Conservation (phyloP, 139 green algal genomes). For the Micractinium sp. region DNA sequence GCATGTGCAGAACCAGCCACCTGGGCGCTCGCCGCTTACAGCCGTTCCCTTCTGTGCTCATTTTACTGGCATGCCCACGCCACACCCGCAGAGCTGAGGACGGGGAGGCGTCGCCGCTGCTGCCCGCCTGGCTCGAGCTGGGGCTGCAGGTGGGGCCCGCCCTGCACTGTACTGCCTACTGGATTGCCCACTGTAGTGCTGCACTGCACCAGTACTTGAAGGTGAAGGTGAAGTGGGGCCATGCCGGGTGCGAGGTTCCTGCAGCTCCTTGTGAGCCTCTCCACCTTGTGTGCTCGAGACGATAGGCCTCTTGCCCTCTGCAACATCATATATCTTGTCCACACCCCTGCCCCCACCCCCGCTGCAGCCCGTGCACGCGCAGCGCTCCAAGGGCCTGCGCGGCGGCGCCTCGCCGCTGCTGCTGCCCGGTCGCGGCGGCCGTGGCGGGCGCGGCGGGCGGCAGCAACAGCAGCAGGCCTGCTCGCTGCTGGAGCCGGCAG, state of each 20-base stretch:
- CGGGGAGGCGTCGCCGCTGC: conserved; percentile 67
- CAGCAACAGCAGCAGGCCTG: background rate
- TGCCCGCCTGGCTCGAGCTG: conserved; percentile 83
- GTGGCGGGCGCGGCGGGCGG: background rate
- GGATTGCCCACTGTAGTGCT: background rate
- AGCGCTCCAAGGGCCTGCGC: conserved; percentile 32
- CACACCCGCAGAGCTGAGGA: conserved; percentile 25
- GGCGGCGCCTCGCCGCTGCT: conserved; percentile 65
- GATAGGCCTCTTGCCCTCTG: background rate
- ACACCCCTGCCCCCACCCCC: no score
- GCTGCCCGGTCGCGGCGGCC: conserved; percentile 47
- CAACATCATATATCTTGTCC: background rate
- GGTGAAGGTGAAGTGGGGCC: no score
- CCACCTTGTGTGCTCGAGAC: no score
- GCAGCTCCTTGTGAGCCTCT: no score
- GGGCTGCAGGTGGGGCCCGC: conserved; percentile 53
- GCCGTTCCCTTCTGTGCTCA: background rate
- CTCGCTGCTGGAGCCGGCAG: background rate
- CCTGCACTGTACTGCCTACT: background rate
- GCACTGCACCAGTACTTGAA: background rate
- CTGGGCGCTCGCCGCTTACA: background rate
- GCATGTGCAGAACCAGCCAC: background rate
- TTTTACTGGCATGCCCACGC: background rate
- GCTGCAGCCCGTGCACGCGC: conserved; percentile 21
- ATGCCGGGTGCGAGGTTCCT: no score